Base-by-base conservation (phyloP, 2,329 filamentous ascomycete genomes). In the Fusarium chuoi region DNA sequence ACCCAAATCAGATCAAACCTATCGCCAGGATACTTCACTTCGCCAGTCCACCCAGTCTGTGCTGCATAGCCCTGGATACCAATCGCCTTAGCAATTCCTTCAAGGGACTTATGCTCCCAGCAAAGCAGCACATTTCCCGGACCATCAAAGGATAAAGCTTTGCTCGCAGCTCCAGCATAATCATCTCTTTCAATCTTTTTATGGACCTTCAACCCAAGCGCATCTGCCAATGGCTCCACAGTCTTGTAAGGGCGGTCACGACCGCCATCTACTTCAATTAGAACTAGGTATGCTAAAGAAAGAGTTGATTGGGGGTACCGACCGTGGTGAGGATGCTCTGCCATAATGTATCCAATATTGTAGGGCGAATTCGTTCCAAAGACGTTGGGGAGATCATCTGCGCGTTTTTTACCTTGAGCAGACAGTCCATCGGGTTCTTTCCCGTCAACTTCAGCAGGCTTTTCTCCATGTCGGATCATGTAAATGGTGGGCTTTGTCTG, bases 251-350 rank as follows among this genome's bases (percentile, higher is more conserved):
- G 58, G 11, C 58, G 58, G 5, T 13, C 12, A 0, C 18, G 26
- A 8, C 28, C 8, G 6, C 26, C 28, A 5, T 36, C 58, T 61
- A n/a, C 22, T 15, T 13, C 6, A n/a, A 24, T 61, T 26, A 61
- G 46, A 54, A 35, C 4, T 3, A n/a, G n/a, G n/a, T n/a, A 2
- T 15, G 15, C 20, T 1, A 22, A 13, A 12, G 12, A 1, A 3
- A 4, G 17, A 35, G 13, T 2, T 14, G 1, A 38, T 2, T 2
- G 9, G 24, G 8, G 18, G 3, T 7, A 35, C 57, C 0, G 4
- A 61, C 58, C 18, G 1, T 11, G 5, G 7, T 61, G 14, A 12
- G 58, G 58, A 1, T 61, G 3, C 8, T 61, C 46, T 3, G 58
- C 58, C 36, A 61, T 61, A 5, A 61, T 61, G 10, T 35, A 61